Evolutionary conservation across 2,329 filamentous ascomycete species (phyloP).

Genomic region (Calonectria crousiana): DNA sequence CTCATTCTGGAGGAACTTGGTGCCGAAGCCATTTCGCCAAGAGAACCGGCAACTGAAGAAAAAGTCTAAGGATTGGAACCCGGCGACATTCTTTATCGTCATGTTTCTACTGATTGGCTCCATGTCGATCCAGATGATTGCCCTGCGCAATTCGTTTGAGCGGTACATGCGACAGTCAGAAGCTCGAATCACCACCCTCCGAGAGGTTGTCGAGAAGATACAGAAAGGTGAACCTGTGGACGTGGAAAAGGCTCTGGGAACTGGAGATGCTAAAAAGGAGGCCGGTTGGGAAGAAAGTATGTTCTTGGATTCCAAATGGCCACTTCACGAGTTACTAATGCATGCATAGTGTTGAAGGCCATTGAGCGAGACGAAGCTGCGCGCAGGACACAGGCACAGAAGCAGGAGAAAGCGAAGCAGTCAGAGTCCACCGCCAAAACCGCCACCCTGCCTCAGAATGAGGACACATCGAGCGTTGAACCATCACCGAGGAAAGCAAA

Average conservation of each 20-base stretch:
- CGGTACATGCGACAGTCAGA: slow-evolving; percentile 82
- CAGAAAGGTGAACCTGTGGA: slow-evolving; percentile 83
- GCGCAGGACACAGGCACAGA: slow-evolving; percentile 62
- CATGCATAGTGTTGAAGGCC: slow-evolving; percentile 70
- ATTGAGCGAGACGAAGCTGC: slow-evolving; percentile 73
- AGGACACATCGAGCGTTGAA: slow-evolving; percentile 33
- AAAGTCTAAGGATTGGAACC: slow-evolving; percentile 78
- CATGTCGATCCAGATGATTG: slow-evolving; percentile 94
- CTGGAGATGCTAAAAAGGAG: slow-evolving; percentile 81
- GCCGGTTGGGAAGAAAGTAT: slow-evolving; percentile 88
- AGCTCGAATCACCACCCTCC: slow-evolving; percentile 79
- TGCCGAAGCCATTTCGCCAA: slow-evolving; percentile 75
- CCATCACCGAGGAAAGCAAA: slow-evolving; percentile 41
- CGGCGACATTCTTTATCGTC: slow-evolving; percentile 84
- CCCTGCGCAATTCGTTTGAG: slow-evolving; percentile 79
- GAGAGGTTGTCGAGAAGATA: slow-evolving; percentile 79
- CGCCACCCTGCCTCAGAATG: slow-evolving; percentile 14
- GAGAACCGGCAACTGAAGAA: slow-evolving; percentile 52
- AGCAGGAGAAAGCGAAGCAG: slow-evolving; percentile 54
- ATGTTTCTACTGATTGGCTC: slow-evolving; percentile 92
- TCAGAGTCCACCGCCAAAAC: slow-evolving; percentile 34
- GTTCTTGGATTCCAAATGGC: slow-evolving; percentile 38
- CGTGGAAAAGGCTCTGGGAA: slow-evolving; percentile 84
- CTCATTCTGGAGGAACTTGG: slow-evolving; percentile 76
- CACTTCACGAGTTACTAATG: slow-evolving; percentile 24